Conservation (phyloP, 495 filamentous ascomycete genomes). For the Xylaria venustula region DNA sequence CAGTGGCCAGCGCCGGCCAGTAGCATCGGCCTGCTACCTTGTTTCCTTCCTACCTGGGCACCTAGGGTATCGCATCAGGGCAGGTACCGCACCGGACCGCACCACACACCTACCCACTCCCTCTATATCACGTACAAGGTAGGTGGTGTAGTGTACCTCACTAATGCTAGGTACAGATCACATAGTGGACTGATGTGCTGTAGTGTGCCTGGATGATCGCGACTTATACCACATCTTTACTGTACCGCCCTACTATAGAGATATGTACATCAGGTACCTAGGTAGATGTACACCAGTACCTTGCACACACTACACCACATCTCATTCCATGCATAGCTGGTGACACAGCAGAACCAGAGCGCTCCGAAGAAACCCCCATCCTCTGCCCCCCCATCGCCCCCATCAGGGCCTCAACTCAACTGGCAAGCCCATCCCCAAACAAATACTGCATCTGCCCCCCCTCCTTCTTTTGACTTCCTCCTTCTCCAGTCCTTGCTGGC, state of each 20-base stretch:
- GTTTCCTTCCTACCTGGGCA: not conserved
- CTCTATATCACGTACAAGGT: too few relatives aligned
- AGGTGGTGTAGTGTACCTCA: too few relatives aligned
- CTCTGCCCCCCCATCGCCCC: not conserved
- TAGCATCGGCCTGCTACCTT: not conserved
- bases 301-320: not conserved
- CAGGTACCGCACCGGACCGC: too few relatives aligned
- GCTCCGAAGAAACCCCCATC: slow-evolving; percentile 6
- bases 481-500: slow-evolving; percentile 15
- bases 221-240: too few relatives aligned
- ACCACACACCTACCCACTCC: too few relatives aligned
- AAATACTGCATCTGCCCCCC: slow-evolving; percentile 17
- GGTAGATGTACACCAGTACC: not conserved
- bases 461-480: slow-evolving; percentile 13
- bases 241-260: not conserved
- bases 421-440: slow-evolving; percentile 23
- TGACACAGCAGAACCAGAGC: slow-evolving; percentile 3
- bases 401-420: slow-evolving; percentile 9
- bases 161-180: too few relatives aligned
- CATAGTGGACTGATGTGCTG: too few relatives aligned
- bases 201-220: too few relatives aligned
- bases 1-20: slow-evolving; percentile 1
- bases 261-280: not conserved
- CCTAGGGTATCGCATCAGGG: not conserved
- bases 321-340: not conserved